Evolutionary conservation across 1,284 basidiomycete genomes (phyloP).

Genomic region (Omphalotus olearius): DNA sequence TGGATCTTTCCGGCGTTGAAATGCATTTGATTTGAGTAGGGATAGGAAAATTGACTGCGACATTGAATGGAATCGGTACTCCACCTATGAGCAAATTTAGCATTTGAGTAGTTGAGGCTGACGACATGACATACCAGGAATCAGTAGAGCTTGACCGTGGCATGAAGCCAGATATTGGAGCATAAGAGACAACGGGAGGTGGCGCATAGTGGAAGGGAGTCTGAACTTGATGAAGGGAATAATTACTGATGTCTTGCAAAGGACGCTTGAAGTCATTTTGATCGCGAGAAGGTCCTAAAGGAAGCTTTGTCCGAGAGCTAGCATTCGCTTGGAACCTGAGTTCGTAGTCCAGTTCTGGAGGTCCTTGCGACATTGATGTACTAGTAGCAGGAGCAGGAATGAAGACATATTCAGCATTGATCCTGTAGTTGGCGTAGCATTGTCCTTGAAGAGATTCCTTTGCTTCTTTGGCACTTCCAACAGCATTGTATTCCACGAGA

Average conservation of each 20-base stretch:
- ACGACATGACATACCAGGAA: slow-evolving; percentile 26
- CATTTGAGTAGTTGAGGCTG: not conserved
- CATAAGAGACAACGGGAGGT: slow-evolving; percentile 23
- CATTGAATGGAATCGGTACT: slow-evolving; percentile 4
- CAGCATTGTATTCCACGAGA: slow-evolving; percentile 56
- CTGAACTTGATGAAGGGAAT: slow-evolving; percentile 9
- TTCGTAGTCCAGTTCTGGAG: slow-evolving; percentile 9
- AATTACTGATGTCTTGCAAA: slow-evolving; percentile 15
- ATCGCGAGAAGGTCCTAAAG: slow-evolving; percentile 8
- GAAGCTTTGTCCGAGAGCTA: not conserved
- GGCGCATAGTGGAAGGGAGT: slow-evolving; percentile 21
- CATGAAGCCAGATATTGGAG: slow-evolving; percentile 20
- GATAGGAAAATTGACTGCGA: slow-evolving; percentile 2
- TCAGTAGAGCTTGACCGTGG: slow-evolving; percentile 29
- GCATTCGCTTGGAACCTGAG: slow-evolving; percentile 1
- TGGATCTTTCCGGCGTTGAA: slow-evolving; percentile 4
- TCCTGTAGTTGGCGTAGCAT: slow-evolving; percentile 46
- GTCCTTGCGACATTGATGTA: slow-evolving; percentile 17
- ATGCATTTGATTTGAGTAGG: slow-evolving; percentile 4
- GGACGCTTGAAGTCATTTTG: slow-evolving; percentile 11
- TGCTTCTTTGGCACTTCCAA: slow-evolving; percentile 56
- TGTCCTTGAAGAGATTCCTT: slow-evolving; percentile 56
- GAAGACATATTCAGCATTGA: slow-evolving; percentile 44
- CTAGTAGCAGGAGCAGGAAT: slow-evolving; percentile 19
- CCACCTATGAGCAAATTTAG: slow-evolving; percentile 2